A percentile compares a stretch with the other conserved stretches of the same genome.
Evolutionary conservation across 352 stramenopile species (phyloP).

Genomic region (Globisporangium nagaii): DNA sequence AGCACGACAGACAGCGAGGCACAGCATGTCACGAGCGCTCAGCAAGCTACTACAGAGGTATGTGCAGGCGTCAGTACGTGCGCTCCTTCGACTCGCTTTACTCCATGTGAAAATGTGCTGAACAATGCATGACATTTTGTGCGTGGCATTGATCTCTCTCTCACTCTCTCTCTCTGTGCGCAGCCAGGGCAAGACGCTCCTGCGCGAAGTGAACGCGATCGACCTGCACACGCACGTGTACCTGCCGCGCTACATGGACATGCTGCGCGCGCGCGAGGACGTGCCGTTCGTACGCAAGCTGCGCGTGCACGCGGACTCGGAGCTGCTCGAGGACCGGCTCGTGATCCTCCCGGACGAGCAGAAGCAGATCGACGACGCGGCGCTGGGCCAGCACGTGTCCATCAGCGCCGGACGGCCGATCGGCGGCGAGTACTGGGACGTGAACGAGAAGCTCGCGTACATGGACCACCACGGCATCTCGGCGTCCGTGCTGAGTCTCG

Average conservation of each 20-base stretch:
- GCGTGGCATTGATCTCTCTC: no score
- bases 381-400: constrained; percentile 8
- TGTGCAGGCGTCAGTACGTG: background rate
- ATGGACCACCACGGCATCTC: constrained; percentile 65
- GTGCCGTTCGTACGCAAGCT: constrained; percentile 40
- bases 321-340: constrained; percentile 24
- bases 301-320: constrained; percentile 14
- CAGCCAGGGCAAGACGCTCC: constrained; percentile 27
- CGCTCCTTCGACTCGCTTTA: background rate
- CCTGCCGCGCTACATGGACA: constrained; percentile 56
- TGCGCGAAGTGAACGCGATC: constrained; percentile 32
- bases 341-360: constrained; percentile 57
- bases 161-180: background rate
- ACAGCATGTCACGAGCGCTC: constrained; percentile 20
- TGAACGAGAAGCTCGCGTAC: constrained; percentile 47
- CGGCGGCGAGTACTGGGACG: constrained; percentile 52
- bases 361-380: constrained; percentile 26
- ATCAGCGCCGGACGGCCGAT: constrained; percentile 51
- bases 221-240: constrained; percentile 71
- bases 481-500: constrained; percentile 47
- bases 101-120: background rate
- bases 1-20: background rate
- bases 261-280: constrained; percentile 33
- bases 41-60: constrained; percentile 20
- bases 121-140: no score